Evolutionary conservation across 139 green algal genomes (phyloP).

Genomic region (Volvox africanus): DNA sequence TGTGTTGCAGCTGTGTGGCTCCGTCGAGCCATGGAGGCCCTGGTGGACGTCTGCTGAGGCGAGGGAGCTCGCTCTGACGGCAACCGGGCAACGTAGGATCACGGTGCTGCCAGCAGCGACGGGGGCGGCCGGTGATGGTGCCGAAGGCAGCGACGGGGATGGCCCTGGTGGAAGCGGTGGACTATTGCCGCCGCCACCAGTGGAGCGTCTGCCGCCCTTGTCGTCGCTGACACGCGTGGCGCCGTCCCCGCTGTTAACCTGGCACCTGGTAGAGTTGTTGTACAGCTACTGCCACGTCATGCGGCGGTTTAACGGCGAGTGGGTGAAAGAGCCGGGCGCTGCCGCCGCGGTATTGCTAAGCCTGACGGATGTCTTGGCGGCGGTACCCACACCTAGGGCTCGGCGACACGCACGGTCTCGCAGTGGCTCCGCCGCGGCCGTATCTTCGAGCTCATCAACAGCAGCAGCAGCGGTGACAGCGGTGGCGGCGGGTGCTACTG

Average conservation of each 20-base stretch:
- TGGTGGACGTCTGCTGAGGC: slow-evolving; percentile 71
- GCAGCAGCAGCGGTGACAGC: neutral
- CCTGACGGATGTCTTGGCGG: slow-evolving; percentile 38
- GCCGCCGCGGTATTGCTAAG: slow-evolving; percentile 51
- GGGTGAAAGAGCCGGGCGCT: neutral
- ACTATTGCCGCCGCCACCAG: slow-evolving; percentile 49
- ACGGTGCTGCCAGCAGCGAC: neutral
- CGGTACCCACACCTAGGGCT: neutral
- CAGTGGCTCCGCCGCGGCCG: neutral
- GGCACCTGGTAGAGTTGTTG: slow-evolving; percentile 71
- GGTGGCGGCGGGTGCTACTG: neutral
- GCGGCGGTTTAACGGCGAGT: slow-evolving; percentile 71
- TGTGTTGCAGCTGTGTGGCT: neutral
- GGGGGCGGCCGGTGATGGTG: neutral
- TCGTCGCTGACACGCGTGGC: slow-evolving; percentile 47
- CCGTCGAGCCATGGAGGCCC: slow-evolving; percentile 58
- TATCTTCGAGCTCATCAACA: neutral
- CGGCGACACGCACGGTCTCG: neutral
- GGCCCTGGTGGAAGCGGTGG: neutral
- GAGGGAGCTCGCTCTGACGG: slow-evolving; percentile 44
- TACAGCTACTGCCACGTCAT: slow-evolving; percentile 73
- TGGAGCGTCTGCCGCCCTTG: slow-evolving; percentile 55
- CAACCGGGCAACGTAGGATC: slow-evolving; percentile 53
- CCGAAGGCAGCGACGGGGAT: neutral
- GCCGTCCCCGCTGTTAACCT: slow-evolving; percentile 71